Evolutionary conservation across 345 rosid genomes (phyloP).

Genomic region (Aurinia saxatilis): DNA sequence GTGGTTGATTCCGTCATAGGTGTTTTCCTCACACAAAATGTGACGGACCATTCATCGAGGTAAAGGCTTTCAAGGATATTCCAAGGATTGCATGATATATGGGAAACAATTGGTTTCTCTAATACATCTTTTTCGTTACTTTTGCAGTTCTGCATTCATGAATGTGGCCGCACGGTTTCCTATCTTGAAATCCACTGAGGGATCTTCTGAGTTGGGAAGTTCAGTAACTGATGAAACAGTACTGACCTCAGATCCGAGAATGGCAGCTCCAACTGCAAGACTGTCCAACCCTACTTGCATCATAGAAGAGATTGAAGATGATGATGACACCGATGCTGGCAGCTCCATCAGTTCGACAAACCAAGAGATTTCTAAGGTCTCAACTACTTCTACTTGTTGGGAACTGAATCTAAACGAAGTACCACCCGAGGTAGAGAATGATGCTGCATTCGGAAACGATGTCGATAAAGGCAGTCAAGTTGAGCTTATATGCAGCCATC

Average conservation of each 20-base stretch:
- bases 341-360: constrained; percentile 12
- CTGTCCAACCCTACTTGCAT: constrained; percentile 39
- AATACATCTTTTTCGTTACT: neutral
- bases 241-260: constrained; percentile 33
- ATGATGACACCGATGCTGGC: constrained; percentile 35
- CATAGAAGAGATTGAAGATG: constrained; percentile 29
- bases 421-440: constrained; percentile 25
- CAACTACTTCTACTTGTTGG: constrained; percentile 8
- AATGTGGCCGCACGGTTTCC: constrained; percentile 78
- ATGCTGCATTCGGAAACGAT: constrained; percentile 23
- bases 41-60: constrained; percentile 93
- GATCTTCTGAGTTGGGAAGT: constrained; percentile 31
- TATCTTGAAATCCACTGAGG: constrained; percentile 19
- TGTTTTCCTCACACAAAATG: constrained; percentile 89
- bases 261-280: constrained; percentile 24
- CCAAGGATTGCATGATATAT: neutral
- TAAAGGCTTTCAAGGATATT: constrained; percentile 21
- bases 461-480: constrained; percentile 23
- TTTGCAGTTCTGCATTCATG: constrained; percentile 78
- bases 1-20: constrained; percentile 92
- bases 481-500: constrained; percentile 16
- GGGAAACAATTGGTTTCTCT: constrained; percentile 14
- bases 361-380: constrained; percentile 9
- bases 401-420: constrained; percentile 14
- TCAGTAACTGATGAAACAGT: constrained; percentile 33